Evolutionary conservation across 345 rosid species (phyloP), one percentile per base, ranked within the genome.

Genomic region (Dimocarpus longan): DNA sequence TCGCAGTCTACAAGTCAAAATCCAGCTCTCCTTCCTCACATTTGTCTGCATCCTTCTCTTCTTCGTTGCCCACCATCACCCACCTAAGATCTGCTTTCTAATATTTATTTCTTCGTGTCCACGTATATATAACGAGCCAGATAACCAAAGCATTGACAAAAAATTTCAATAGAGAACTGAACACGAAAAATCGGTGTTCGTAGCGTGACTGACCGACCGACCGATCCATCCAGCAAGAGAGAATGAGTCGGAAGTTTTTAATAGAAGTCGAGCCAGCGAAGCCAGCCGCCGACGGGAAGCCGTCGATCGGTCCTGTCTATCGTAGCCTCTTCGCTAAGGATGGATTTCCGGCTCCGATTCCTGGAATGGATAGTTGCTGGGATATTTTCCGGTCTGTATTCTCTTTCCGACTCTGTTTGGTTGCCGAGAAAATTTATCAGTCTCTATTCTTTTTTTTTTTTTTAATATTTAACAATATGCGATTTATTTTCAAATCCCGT

Each of bases 311-410:
- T 15, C 93, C 98, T n/a, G 93, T 84, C 2, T 96, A 91, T 81
- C 97, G 99, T 24, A 96, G 97, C 82, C 12, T 63, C 32, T 90
- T 91, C 66, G 98, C 98, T 48, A 80, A 88, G 79, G 89, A 87
- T 54, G 97, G 99, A 24, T 93, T 91, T 75, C 97, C 98, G n/a
- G 72, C 88, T 32, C 95, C 97, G 21, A 76, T 89, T 69, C 84
- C 87, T 2, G 98, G 97, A 19, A 59, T 94, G 89, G 90, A 94
- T 5, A 87, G 93, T 79, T 96, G 97, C 88, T 96, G 99, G 99
- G 98, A 94, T 73, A 81, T 94, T 85, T 96, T 96, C 83, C 91
- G 98, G 99, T 95, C n/a, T 63, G 86, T 22, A 60, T 71, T 69
- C 24, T 5, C 7, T 32, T 26, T 78, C 48, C 12, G 21, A 3